Evolutionary conservation across 1,284 basidiomycete genomes (phyloP).

Genomic region (Melampsora larici-populina): DNA sequence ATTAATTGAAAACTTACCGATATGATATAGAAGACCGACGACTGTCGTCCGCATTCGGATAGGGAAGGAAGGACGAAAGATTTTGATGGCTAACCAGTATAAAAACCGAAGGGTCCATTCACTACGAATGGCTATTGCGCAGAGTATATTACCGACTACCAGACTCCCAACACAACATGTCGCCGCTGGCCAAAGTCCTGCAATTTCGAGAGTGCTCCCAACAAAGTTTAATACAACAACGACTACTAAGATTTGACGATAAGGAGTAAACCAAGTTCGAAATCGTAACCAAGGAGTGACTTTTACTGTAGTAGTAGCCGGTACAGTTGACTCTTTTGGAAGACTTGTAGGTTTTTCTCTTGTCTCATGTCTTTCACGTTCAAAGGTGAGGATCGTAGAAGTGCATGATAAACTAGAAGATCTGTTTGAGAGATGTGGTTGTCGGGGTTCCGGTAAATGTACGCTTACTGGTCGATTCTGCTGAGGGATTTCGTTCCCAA

Average conservation of each 20-base stretch:
- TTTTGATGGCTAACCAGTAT: slow-evolving; percentile 58
- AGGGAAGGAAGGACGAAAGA: slow-evolving; percentile 27
- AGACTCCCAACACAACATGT: not conserved
- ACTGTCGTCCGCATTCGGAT: slow-evolving; percentile 16
- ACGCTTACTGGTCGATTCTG: not conserved
- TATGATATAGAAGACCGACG: slow-evolving; percentile 34
- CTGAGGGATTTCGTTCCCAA: not conserved
- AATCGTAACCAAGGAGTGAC: not conserved
- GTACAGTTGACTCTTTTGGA: not conserved
- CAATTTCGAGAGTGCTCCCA: not conserved
- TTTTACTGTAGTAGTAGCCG: not conserved
- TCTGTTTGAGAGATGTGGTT: not conserved
- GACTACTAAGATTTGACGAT: slow-evolving; percentile 22
- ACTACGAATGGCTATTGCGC: slow-evolving; percentile 61
- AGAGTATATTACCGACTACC: slow-evolving; percentile 63
- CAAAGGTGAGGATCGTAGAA: not conserved
- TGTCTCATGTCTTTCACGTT: not conserved
- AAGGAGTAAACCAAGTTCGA: slow-evolving; percentile 31
- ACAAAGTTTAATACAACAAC: slow-evolving; percentile 1
- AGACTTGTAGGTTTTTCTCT: not conserved
- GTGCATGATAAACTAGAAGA: not conserved
- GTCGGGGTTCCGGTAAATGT: not conserved
- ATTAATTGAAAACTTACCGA: slow-evolving; percentile 9
- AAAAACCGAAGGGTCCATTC: slow-evolving; percentile 64
- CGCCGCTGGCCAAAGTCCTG: slow-evolving; percentile 15